Conservation (phyloP, 2,329 filamentous ascomycete species). For the Myrmaecium sp. region DNA sequence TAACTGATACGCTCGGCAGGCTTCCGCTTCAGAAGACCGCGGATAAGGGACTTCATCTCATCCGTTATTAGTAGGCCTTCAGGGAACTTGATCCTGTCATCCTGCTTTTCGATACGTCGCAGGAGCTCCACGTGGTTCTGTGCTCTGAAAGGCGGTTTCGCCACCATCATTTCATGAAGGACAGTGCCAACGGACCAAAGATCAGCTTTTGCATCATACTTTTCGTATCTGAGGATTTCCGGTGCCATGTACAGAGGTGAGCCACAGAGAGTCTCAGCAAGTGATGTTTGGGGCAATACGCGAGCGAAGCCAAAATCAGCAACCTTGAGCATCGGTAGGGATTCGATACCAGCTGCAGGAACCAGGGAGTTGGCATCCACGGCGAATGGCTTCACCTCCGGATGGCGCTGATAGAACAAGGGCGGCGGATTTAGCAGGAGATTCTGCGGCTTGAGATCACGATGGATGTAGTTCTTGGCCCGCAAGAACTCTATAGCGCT, state of each 20-base stretch:
- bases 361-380: slow-evolving; percentile 67
- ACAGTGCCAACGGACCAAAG: slow-evolving; percentile 97
- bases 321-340: slow-evolving; percentile 89
- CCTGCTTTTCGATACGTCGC: slow-evolving; percentile 74
- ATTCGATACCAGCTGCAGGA: slow-evolving; percentile 63
- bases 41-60: slow-evolving; percentile 66
- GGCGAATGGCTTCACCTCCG: slow-evolving; percentile 52
- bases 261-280: slow-evolving; percentile 91
- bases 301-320: slow-evolving; percentile 98
- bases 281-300: slow-evolving; percentile 72
- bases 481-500: slow-evolving; percentile 84
- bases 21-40: slow-evolving; percentile 65
- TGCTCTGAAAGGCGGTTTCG: slow-evolving; percentile 78
- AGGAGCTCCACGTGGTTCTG: slow-evolving; percentile 89
- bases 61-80: slow-evolving; percentile 53
- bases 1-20: slow-evolving; percentile 77
- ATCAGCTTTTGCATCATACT: slow-evolving; percentile 93
- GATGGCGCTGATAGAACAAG: slow-evolving; percentile 46
- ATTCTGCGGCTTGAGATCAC: slow-evolving; percentile 96
- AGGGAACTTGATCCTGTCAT: slow-evolving; percentile 73
- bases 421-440: slow-evolving; percentile 73
- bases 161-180: slow-evolving; percentile 85
- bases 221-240: slow-evolving; percentile 91
- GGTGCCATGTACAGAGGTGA: slow-evolving; percentile 98
- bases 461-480: slow-evolving; percentile 74